Evolutionary conservation across 257 asterid species (phyloP).

Genomic region (Penstemon newberryi): DNA sequence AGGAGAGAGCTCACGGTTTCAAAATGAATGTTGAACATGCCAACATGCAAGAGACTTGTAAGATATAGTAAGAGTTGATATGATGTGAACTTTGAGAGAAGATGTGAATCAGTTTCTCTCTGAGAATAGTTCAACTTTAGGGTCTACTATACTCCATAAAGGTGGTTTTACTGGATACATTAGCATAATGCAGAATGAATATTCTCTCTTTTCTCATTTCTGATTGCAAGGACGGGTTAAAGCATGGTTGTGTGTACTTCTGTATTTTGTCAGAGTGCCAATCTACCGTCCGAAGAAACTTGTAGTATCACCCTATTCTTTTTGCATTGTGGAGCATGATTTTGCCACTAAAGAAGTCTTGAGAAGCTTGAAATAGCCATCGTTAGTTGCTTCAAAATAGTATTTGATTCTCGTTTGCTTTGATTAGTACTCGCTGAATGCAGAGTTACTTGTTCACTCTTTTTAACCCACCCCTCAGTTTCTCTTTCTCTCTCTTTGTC

Average conservation of each 20-base stretch:
- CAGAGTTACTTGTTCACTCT: constrained; percentile 3
- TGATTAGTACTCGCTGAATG: constrained; percentile 13
- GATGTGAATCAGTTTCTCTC: neutral
- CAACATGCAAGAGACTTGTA: constrained; percentile 3
- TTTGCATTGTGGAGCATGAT: constrained; percentile 14
- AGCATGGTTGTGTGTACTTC: neutral
- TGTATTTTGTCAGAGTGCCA: neutral
- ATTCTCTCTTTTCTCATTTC: neutral
- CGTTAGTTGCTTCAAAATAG: neutral
- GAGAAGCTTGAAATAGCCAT: neutral
- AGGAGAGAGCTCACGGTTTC: neutral
- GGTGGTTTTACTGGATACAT: neutral
- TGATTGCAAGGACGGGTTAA: neutral
- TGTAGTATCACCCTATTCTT: constrained; percentile 14
- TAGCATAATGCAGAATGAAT: neutral
- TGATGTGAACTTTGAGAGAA: neutral
- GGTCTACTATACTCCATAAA: neutral
- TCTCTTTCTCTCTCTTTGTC: neutral
- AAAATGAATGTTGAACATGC: neutral
- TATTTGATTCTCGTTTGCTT: constrained; percentile 14
- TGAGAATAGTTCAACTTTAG: neutral
- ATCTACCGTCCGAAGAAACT: neutral
- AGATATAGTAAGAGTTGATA: neutral
- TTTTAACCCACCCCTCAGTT: neutral
- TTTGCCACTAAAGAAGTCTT: neutral